These are phyloP conservation scores for Nepenthes gracilis DNA, from an alignment of 148 eudicot genomes.

Conservation along the genomic window DNA sequence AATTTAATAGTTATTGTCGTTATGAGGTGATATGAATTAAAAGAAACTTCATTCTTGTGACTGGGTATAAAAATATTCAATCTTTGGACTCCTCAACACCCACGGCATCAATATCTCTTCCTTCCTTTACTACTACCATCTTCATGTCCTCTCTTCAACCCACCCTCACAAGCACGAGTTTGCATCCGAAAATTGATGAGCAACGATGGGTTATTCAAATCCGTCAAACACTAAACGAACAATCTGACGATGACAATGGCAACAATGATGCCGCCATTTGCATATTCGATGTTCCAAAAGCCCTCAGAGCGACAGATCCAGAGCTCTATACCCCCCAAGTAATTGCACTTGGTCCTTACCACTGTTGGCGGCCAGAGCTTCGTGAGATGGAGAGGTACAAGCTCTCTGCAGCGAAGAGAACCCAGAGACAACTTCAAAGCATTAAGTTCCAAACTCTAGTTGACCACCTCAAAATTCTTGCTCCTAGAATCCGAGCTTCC, in stretches of 20 bases:
- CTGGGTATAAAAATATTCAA: too few relatives aligned
- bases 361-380: conserved; percentile 15
- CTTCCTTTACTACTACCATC: not conserved
- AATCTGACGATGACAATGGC: conserved; percentile 16
- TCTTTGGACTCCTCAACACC: too few relatives aligned
- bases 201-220: conserved; percentile 34
- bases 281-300: conserved; percentile 38
- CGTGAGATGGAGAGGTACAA: conserved; percentile 30
- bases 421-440: conserved; percentile 5
- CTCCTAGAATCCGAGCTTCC: conserved; percentile 25
- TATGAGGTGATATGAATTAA: too few relatives aligned
- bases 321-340: conserved; percentile 34
- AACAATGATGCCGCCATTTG: conserved; percentile 18
- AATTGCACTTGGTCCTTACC: conserved; percentile 36
- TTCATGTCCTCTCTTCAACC: not conserved
- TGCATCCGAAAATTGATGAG: not conserved
- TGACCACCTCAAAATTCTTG: conserved; percentile 13
- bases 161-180: not conserved
- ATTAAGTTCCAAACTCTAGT: conserved; percentile 19
- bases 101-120: not conserved
- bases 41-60: too few relatives aligned
- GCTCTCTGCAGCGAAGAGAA: conserved; percentile 18
- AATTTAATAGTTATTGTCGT: too few relatives aligned
- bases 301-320: conserved; percentile 24
- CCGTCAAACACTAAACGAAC: conserved; percentile 26